These are phyloP conservation scores for Didymella pomorum DNA, from an alignment of 2,329 filamentous ascomycete genomes.

Conservation along the genomic window DNA sequence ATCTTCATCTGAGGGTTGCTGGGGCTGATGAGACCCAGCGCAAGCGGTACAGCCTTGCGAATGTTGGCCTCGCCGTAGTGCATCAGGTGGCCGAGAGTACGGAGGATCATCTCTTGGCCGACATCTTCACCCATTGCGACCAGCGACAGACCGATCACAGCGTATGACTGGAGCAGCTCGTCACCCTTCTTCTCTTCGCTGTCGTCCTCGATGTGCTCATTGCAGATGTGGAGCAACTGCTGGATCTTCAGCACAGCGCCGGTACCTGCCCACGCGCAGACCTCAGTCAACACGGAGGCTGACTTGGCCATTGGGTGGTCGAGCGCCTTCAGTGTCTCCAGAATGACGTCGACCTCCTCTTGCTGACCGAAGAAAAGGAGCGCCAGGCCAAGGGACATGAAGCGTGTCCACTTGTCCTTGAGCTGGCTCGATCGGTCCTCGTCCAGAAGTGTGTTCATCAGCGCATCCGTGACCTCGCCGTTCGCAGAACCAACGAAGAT, in stretches of 20 bases:
- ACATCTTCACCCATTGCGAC: constrained; percentile 99
- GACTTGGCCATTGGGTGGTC: constrained; percentile 97
- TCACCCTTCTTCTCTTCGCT: constrained; percentile 92
- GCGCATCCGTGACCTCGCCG: constrained; percentile 87
- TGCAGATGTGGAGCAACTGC: constrained; percentile 96
- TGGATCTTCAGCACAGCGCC: constrained; percentile 97
- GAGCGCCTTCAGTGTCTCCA: constrained; percentile 95
- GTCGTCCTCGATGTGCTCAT: constrained; percentile 93
- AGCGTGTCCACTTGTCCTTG: constrained; percentile 98
- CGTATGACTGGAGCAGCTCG: constrained; percentile 93
- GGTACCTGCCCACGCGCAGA: constrained; percentile 97
- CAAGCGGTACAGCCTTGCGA: constrained; percentile 91
- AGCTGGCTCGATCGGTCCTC: constrained; percentile 89
- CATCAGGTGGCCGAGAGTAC: constrained; percentile 98
- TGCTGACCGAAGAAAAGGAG: constrained; percentile 95
- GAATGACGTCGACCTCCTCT: constrained; percentile 97
- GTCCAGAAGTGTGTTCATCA: constrained; percentile 91
- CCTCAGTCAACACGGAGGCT: constrained; percentile 92
- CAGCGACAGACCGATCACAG: constrained; percentile 89
- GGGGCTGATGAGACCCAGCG: constrained; percentile 94
- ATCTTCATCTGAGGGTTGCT: constrained; percentile 99
- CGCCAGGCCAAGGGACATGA: constrained; percentile 92
- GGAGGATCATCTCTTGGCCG: constrained; percentile 97
- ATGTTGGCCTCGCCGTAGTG: constrained; percentile 99
- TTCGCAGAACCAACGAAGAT: constrained; percentile 94